A percentile compares a stretch with the other conserved stretches of the same genome.
phyloP scores from a whole-genome alignment of 2,329 filamentous ascomycete species.

The Fusarium humuli region DNA sequence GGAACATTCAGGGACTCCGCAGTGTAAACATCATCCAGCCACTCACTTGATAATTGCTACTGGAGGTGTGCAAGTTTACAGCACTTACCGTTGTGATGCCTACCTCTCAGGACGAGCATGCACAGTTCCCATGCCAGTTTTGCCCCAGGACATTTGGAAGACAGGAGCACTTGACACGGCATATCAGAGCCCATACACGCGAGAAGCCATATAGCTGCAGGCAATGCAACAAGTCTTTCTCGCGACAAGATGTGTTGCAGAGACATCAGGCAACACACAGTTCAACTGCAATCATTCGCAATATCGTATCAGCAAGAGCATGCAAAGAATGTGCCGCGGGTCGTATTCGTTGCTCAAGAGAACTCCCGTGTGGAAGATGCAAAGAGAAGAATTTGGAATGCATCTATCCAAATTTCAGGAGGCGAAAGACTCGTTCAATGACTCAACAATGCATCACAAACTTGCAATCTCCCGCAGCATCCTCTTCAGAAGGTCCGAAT shows the following conservation, averaged over 20 bases:
- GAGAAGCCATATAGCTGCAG: conserved; percentile 33
- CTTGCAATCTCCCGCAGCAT: not conserved
- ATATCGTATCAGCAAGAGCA: conserved; percentile 16
- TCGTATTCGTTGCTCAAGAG: conserved; percentile 35
- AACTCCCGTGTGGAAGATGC: conserved; percentile 27
- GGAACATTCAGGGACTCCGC: not conserved
- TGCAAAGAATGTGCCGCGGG: conserved; percentile 29
- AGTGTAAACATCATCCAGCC: not conserved
- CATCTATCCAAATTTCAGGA: conserved; percentile 8
- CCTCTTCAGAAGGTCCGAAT: not conserved
- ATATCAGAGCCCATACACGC: conserved; percentile 27
- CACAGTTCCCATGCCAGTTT: not conserved
- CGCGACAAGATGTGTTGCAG: conserved; percentile 29
- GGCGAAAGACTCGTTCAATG: conserved; percentile 4
- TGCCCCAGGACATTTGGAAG: conserved; percentile 20
- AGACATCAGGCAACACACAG: conserved; percentile 27
- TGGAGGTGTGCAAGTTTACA: not conserved
- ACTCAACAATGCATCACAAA: not conserved
- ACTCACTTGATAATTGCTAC: not conserved
- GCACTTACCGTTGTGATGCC: not conserved
- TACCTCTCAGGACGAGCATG: not conserved
- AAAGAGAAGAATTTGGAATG: conserved; percentile 16
- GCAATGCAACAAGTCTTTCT: conserved; percentile 30
- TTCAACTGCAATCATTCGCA: not conserved
- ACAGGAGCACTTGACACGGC: conserved; percentile 32